A percentile compares a stretch with the other conserved stretches of the same genome.
Conservation (phyloP, 176 grass and related monocot genomes). For the Hyparrhenia diplandra region DNA sequence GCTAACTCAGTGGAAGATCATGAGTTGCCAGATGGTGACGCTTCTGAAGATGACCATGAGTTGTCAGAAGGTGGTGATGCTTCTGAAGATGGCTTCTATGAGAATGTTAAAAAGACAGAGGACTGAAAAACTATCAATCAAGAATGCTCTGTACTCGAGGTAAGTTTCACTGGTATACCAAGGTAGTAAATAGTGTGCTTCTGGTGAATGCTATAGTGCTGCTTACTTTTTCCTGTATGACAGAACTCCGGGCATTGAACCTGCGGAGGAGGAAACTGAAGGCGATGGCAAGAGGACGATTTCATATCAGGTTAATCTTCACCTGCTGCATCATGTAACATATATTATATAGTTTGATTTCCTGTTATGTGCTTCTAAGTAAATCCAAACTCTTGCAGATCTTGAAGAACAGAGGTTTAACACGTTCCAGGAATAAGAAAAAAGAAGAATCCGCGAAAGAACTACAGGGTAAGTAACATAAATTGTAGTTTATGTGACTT, state of each 20-base stretch:
- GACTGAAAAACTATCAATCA: constrained; percentile 50
- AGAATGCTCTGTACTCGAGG: constrained; percentile 47
- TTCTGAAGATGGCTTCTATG: constrained; percentile 83
- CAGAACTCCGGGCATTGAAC: constrained; percentile 41
- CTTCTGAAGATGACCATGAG: constrained; percentile 19
- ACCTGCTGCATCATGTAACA: not conserved
- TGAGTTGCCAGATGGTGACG: constrained; percentile 33
- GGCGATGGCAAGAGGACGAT: constrained; percentile 91
- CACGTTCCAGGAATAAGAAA: constrained; percentile 77
- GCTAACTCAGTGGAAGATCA: constrained; percentile 38
- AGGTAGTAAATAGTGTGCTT: not conserved
- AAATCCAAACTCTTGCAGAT: constrained; percentile 50
- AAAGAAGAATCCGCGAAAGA: constrained; percentile 89
- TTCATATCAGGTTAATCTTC: constrained; percentile 62
- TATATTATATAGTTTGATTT: not conserved
- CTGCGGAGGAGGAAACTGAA: constrained; percentile 48
- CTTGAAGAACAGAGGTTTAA: constrained; percentile 85
- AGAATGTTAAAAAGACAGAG: constrained; percentile 61
- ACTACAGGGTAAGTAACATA: constrained; percentile 92
- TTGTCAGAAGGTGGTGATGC: not conserved
- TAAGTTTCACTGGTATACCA: constrained; percentile 14
- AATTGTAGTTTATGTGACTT: too few species aligned
- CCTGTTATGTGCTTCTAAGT: not conserved
- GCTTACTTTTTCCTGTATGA: constrained; percentile 12
- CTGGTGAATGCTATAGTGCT: not conserved